Percentiles rank a stretch among this genome's conserved stretches.
Conservation (phyloP, 805 yeast genomes). For the Saccharomycopsis sp. region DNA sequence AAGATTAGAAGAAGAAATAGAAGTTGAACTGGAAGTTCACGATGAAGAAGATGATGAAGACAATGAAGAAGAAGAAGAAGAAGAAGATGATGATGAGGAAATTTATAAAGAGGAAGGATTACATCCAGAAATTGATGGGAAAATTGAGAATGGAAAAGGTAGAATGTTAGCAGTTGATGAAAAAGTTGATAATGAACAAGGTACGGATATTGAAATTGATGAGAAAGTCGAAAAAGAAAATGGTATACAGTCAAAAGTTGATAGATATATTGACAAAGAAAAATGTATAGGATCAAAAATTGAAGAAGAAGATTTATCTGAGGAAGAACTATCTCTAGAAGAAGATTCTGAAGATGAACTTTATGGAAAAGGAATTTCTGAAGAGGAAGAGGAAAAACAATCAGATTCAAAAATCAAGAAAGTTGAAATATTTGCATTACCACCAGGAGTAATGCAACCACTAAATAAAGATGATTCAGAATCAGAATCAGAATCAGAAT, state of each 20-base stretch:
- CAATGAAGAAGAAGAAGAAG: slow-evolving; percentile 17
- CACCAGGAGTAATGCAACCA: too few relatives aligned
- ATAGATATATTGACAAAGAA: neutral
- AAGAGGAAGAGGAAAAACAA: too few relatives aligned
- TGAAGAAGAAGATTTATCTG: neutral
- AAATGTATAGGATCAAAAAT: neutral
- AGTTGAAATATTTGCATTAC: too few relatives aligned
- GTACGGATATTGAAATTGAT: neutral
- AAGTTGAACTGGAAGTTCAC: slow-evolving; percentile 10
- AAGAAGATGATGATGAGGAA: slow-evolving; percentile 8
- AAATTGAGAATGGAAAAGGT: neutral
- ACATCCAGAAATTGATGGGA: slow-evolving; percentile 10
- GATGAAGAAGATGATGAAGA: slow-evolving; percentile 20
- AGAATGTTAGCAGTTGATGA: neutral
- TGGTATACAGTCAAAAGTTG: slow-evolving; percentile 2
- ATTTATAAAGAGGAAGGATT: slow-evolving; percentile 1
- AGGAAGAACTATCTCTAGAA: too few relatives aligned
- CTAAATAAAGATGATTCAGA: too few relatives aligned
- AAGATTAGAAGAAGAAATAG: neutral
- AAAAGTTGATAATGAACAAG: neutral
- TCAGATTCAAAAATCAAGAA: too few relatives aligned
- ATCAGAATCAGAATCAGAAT: too few relatives aligned
- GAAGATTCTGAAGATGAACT: too few relatives aligned
- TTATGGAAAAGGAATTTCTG: too few relatives aligned
- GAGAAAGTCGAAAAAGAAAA: neutral